phyloP scores from a whole-genome alignment of 2,329 filamentous ascomycete genomes.

The Aspergillus calidoustus region DNA sequence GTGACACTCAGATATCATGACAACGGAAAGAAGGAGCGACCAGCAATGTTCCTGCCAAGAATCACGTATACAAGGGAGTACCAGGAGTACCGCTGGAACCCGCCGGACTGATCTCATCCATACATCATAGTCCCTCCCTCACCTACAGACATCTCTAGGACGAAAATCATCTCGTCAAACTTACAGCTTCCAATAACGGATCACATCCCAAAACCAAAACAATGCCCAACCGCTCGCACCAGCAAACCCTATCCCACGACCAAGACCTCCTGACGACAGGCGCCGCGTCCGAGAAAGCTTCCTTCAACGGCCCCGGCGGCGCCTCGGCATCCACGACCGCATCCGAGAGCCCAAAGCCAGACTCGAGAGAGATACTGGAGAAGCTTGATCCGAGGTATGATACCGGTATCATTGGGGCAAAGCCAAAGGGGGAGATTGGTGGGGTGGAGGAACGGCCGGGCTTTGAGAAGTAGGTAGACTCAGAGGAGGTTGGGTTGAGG shows the following conservation, averaged over 20 bases:
- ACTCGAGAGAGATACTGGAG: neutral
- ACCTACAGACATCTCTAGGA: too few species aligned
- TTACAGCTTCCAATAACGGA: too few species aligned
- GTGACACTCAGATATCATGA: too few species aligned
- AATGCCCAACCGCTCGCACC: neutral
- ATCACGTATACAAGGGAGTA: neutral
- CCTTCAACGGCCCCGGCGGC: neutral
- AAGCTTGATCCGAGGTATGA: neutral
- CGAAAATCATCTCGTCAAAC: too few species aligned
- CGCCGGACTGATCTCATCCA: neutral
- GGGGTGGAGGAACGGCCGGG: neutral
- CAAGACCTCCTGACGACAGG: neutral
- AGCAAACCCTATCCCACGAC: neutral
- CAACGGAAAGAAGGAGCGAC: too few species aligned
- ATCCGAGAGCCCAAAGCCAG: slow-evolving; percentile 22
- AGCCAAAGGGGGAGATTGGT: neutral
- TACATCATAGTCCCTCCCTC: neutral
- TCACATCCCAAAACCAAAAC: neutral
- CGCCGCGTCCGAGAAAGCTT: neutral
- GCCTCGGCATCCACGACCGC: neutral
- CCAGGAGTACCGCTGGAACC: too few species aligned
- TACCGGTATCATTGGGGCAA: neutral
- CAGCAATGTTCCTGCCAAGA: neutral
- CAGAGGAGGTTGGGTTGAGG: too few species aligned
- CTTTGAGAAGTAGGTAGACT: neutral